Evolutionary conservation across 2,329 filamentous ascomycete genomes (phyloP), one percentile per base, ranked within the genome.

Genomic region (Apiospora kogelbergensis): DNA sequence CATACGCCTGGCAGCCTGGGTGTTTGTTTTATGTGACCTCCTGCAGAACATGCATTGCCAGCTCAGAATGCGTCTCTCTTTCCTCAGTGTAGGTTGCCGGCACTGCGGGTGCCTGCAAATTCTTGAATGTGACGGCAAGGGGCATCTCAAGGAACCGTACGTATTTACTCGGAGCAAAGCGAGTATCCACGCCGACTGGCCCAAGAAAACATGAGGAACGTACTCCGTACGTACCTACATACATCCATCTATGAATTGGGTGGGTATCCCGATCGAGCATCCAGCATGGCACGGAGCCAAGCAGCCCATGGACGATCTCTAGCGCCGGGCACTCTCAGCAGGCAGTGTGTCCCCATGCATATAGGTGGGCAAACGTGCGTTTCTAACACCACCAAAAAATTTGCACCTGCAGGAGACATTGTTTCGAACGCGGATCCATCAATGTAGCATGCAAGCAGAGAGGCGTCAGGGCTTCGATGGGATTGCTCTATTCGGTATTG

Each of bases 381-480:
- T 60, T 60, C 53, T 13, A 60, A 37, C 53, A 60, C 53, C 17
- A 37, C 30, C 30, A 60, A 37, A 37, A 37, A n/a, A 37, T 60
- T 60, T 60, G 30, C 53, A 37, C 53, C 53, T 60, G 53, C 53
- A 60, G 53, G 53, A 37, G 17, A 37, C 20, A 60, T 37, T 60
- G 30, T 37, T 60, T 60, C 7, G 53, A 60, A 53, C n/a, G 37
- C 37, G 53, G 53, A 37, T 33, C 53, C 53, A 60, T 26, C 53
- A 44, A 30, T 60, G 53, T 37, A 30, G 30, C 17, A 60, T 37
- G 53, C 53, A 60, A 26, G 48, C 17, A 57, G 17, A 30, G 53
- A 60, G 53, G 30, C 53, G 30, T 60, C 37, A 60, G 53, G 53
- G 53, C 30, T 60, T 60, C 53, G 53, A 60, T 30, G n/a, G 53